Conservation (phyloP, 495 filamentous ascomycete genomes). For the Chaetomium tenue region DNA sequence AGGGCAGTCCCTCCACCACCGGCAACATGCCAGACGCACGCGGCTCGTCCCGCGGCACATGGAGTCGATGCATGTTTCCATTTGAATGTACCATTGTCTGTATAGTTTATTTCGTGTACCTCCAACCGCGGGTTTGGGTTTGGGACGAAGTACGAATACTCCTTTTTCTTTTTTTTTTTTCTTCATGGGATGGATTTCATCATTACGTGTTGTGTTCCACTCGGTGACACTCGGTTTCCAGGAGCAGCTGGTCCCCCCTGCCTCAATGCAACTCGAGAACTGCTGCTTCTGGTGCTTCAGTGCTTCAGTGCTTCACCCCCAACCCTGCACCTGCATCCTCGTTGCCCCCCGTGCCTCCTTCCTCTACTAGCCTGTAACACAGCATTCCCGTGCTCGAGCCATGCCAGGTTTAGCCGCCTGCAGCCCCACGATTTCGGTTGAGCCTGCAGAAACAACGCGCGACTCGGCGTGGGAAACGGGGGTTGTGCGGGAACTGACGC, state of each 20-base stretch:
- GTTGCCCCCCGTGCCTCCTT: background rate
- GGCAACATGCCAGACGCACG: too few relatives aligned
- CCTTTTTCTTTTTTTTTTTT: too few relatives aligned
- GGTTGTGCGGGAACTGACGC: background rate
- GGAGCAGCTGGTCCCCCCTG: background rate
- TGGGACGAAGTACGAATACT: too few relatives aligned
- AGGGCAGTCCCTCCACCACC: too few relatives aligned
- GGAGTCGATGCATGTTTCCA: too few relatives aligned
- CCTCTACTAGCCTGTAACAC: slow-evolving; percentile 14
- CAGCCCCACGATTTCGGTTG: slow-evolving; percentile 10
- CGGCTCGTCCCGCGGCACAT: too few relatives aligned
- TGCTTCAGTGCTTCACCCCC: background rate
- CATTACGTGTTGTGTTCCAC: background rate
- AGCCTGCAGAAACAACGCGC: background rate
- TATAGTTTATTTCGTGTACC: too few relatives aligned
- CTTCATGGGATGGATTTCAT: background rate
- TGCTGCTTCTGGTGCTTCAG: too few relatives aligned
- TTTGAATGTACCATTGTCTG: too few relatives aligned
- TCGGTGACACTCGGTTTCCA: background rate
- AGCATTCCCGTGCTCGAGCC: slow-evolving; percentile 1
- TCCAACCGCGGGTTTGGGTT: too few relatives aligned
- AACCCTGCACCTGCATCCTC: background rate
- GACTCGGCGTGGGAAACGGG: background rate
- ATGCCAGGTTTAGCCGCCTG: slow-evolving; percentile 10
- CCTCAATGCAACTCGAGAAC: background rate